Conservation (phyloP, 2,329 filamentous ascomycete genomes). For the Neurospora crassa region DNA sequence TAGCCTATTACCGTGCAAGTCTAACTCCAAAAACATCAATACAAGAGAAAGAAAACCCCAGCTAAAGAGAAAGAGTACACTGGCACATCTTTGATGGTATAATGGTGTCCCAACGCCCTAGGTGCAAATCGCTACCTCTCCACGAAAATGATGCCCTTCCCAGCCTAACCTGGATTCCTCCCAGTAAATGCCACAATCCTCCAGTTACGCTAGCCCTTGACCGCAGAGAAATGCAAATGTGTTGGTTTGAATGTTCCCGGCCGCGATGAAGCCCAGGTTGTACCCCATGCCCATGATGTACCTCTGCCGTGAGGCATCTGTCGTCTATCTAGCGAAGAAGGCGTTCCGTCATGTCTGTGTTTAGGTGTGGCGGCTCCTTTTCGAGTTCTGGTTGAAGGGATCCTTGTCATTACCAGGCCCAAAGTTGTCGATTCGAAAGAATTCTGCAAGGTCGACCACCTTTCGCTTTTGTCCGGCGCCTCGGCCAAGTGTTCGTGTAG, state of each 20-base stretch:
- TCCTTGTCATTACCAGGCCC: constrained; percentile 49
- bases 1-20: neutral
- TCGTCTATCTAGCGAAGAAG: neutral
- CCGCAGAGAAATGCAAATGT: neutral
- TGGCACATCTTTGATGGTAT: neutral
- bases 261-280: neutral
- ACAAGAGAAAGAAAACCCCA: neutral
- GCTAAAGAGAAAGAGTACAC: neutral
- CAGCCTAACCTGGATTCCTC: neutral
- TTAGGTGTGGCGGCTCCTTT: constrained; percentile 41
- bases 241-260: neutral
- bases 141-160: constrained; percentile 1
- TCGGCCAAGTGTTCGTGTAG: constrained; percentile 37
- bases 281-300: constrained; percentile 8
- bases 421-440: constrained; percentile 61
- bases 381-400: constrained; percentile 36
- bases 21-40: neutral
- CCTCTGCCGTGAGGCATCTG: constrained; percentile 3
- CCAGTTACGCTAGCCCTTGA: neutral
- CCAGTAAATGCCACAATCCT: neutral
- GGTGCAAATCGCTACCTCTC: neutral
- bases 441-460: constrained; percentile 58
- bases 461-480: constrained; percentile 64
- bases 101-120: neutral
- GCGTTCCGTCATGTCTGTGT: neutral